Evolutionary conservation across 495 filamentous ascomycete genomes (phyloP), one percentile per base, ranked within the genome.

Genomic region (Cudoniella acicularis): DNA sequence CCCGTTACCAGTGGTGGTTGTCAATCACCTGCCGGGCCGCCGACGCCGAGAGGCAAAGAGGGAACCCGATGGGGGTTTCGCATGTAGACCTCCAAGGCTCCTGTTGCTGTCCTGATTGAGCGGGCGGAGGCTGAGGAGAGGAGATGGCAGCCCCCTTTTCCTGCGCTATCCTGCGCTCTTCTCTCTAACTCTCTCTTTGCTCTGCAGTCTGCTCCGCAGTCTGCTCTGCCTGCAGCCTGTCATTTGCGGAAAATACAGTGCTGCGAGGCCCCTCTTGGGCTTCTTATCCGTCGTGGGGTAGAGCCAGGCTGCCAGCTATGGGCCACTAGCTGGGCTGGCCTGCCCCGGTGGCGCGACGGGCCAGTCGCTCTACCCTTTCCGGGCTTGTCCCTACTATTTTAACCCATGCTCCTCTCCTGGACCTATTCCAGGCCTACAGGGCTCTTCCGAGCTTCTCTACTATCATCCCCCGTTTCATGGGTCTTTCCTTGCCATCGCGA

Each of bases 401-500:
- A 59, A 47, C 49, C 58, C 62, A 50, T 56, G 50, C 30, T 23
- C n/a, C n/a, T n/a, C n/a, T n/a, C n/a, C n/a, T n/a, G 18, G 9
- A 41, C 36, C 36, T 41, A 41, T 16, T 41, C 36, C 36, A 16
- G 8, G 36, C 43, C 13, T n/a, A n/a, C n/a, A n/a, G n/a, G n/a
- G n/a, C n/a, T n/a, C n/a, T n/a, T n/a, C n/a, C n/a, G n/a, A 9
- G 26, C 30, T 36, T 17, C 46, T 57, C 41, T 46, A 18, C 49
- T 52, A 51, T 49, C 54, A 61, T 42, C 8, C 22, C 20, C 40
- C 26, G 55, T 62, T 60, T 62, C 56, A 59, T 54, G 52, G 54
- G 56, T 41, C 52, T 26, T 45, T 52, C 63, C 60, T 57, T 59
- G 60, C 59, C 20, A 56, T 62, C 52, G 48, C 50, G 63, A 61